Evolutionary conservation across 305 asterid species (phyloP).

Genomic region (Fraxinus greggii): DNA sequence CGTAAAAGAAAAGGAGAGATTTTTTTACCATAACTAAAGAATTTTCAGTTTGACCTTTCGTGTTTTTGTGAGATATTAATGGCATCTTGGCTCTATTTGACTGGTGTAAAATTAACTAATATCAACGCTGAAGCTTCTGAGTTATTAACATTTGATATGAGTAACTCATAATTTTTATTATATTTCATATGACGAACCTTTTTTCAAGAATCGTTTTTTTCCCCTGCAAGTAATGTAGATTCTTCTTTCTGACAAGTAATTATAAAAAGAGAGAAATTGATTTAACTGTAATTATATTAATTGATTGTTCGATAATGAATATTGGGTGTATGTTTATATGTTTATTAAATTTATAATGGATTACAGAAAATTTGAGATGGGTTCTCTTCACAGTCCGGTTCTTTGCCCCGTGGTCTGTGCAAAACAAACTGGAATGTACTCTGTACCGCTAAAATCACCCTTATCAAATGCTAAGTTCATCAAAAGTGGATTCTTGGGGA

Average conservation of each 20-base stretch:
- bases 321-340: neutral
- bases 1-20: neutral
- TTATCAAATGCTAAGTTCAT: slow-evolving; percentile 40
- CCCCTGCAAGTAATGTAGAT: neutral
- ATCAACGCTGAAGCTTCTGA: slow-evolving; percentile 1
- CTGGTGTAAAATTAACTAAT: neutral
- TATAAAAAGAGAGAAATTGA: neutral
- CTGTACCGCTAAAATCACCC: slow-evolving; percentile 29
- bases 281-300: neutral
- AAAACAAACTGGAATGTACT: slow-evolving; percentile 35
- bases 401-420: slow-evolving; percentile 51
- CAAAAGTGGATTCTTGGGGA: slow-evolving; percentile 45
- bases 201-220: neutral
- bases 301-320: neutral
- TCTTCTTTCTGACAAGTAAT: neutral
- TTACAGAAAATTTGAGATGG: slow-evolving; percentile 40
- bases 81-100: neutral
- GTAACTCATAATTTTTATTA: neutral
- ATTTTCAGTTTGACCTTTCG: neutral
- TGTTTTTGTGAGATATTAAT: neutral
- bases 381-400: slow-evolving; percentile 62
- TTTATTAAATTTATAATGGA: slow-evolving; percentile 12
- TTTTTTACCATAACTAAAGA: neutral
- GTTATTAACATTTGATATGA: neutral
- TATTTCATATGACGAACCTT: neutral